Evolutionary conservation across 164 flowering plant species (phyloP).

Genomic region (Magnolia sinica): DNA sequence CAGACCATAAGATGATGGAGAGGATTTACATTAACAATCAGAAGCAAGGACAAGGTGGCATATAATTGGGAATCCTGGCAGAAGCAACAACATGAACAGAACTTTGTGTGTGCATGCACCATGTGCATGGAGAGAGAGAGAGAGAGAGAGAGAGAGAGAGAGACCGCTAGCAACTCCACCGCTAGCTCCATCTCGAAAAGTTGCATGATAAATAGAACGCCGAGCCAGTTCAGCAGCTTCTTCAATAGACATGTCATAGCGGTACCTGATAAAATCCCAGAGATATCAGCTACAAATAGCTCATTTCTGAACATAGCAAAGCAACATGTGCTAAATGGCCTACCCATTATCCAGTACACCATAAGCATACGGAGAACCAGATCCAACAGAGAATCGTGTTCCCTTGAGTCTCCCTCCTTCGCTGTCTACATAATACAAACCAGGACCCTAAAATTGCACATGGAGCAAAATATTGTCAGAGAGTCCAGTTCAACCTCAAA

Average conservation of each 20-base stretch:
- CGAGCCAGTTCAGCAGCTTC: constrained; percentile 93
- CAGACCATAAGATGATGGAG: too few relatives aligned
- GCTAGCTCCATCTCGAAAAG: constrained; percentile 97
- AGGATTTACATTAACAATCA: too few relatives aligned
- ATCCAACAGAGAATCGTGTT: constrained; percentile 84
- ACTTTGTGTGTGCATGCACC: too few relatives aligned
- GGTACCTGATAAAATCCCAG: constrained; percentile 39
- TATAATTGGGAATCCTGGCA: too few relatives aligned
- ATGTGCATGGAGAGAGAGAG: too few relatives aligned
- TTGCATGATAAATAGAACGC: constrained; percentile 87
- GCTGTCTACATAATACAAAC: constrained; percentile 92
- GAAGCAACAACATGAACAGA: too few relatives aligned
- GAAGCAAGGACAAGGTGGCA: too few relatives aligned
- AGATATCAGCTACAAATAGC: not conserved
- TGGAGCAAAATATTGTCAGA: not conserved
- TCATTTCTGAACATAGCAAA: not conserved
- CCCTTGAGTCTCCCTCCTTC: constrained; percentile 98
- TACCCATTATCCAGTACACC: constrained; percentile 92
- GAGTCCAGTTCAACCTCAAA: not conserved
- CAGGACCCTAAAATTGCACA: constrained; percentile 67
- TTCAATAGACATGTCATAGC: constrained; percentile 64
- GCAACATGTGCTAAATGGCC: constrained; percentile 1
- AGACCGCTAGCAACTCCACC: constrained; percentile 26
- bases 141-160: not conserved
- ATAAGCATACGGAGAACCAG: constrained; percentile 98